Percentiles rank a stretch among this genome's conserved stretches.
phyloP scores from a whole-genome alignment of 441 rosid genomes.

The Viola pubescens region DNA sequence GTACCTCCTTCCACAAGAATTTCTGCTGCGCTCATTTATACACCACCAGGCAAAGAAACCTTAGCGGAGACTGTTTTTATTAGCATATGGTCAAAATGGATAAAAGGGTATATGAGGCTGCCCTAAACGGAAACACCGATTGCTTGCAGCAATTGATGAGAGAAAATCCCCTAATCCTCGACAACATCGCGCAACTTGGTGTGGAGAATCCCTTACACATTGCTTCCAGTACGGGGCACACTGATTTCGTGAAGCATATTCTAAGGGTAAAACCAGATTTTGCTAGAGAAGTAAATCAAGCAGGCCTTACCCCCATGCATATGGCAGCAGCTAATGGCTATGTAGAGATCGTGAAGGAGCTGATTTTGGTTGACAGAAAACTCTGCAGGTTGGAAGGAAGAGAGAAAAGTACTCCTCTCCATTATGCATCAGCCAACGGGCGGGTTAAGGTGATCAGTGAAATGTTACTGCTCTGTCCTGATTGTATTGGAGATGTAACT shows the following conservation, averaged over 20 bases:
- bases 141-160: slow-evolving; percentile 12
- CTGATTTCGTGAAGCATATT: slow-evolving; percentile 23
- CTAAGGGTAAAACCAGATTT: slow-evolving; percentile 24
- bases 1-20: background rate
- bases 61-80: background rate
- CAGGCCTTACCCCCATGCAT: slow-evolving; percentile 37
- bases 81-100: slow-evolving; percentile 17
- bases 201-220: slow-evolving; percentile 19
- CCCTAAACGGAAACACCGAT: slow-evolving; percentile 15
- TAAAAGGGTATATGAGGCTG: slow-evolving; percentile 15
- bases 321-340: slow-evolving; percentile 33
- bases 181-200: slow-evolving; percentile 1
- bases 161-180: slow-evolving; percentile 20
- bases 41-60: no score
- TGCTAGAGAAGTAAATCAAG: slow-evolving; percentile 28
- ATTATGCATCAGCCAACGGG: slow-evolving; percentile 32
- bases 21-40: background rate
- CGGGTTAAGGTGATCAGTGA: slow-evolving; percentile 25
- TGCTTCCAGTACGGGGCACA: slow-evolving; percentile 27
- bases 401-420: slow-evolving; percentile 35
- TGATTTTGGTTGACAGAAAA: slow-evolving; percentile 21
- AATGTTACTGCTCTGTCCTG: slow-evolving; percentile 26
- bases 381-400: slow-evolving; percentile 28
- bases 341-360: slow-evolving; percentile 25
- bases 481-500: slow-evolving; percentile 27